Percentiles rank a stretch among this genome's conserved stretches.
These are phyloP conservation scores for Talaromyces sp. DNA, from an alignment of 2,329 filamentous ascomycete genomes.

Conservation along the genomic window DNA sequence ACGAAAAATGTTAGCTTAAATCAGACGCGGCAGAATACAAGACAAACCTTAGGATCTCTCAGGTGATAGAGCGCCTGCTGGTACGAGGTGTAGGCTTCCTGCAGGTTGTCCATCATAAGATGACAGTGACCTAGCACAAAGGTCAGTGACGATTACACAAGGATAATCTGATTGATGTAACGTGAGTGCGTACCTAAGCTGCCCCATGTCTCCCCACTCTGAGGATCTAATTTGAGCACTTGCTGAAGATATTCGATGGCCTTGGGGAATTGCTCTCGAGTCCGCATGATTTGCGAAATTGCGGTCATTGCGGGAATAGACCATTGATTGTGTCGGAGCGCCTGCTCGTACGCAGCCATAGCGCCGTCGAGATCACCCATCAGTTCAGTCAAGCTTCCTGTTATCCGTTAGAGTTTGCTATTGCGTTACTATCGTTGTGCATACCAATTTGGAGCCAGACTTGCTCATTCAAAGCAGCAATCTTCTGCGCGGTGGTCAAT, in stretches of 20 bases:
- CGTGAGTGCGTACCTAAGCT: conserved; percentile 66
- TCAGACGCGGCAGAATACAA: not conserved
- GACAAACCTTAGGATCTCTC: conserved; percentile 78
- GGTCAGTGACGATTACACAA: conserved; percentile 16
- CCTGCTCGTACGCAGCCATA: conserved; percentile 85
- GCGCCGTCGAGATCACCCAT: conserved; percentile 87
- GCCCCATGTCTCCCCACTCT: conserved; percentile 94
- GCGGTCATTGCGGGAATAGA: conserved; percentile 91
- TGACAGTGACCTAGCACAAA: conserved; percentile 78
- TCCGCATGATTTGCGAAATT: conserved; percentile 86
- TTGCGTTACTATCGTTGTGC: conserved; percentile 28
- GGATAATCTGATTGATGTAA: not conserved
- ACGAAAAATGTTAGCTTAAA: conserved; percentile 17
- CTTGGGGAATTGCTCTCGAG: conserved; percentile 88
- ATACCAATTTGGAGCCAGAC: conserved; percentile 92
- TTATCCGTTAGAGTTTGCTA: not conserved
- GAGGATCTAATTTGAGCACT: conserved; percentile 82
- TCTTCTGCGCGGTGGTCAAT: conserved; percentile 67
- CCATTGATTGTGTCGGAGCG: conserved; percentile 79
- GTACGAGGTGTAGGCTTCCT: conserved; percentile 95
- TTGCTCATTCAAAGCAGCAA: conserved; percentile 75
- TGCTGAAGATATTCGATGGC: conserved; percentile 90
- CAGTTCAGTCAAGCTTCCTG: conserved; percentile 81
- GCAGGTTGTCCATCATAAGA: conserved; percentile 96
- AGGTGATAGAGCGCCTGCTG: conserved; percentile 93